Evolutionary conservation across 1,139 yeast species (phyloP), one percentile per base, ranked within the genome.

Genomic region (Geotrichum klebahnii): DNA sequence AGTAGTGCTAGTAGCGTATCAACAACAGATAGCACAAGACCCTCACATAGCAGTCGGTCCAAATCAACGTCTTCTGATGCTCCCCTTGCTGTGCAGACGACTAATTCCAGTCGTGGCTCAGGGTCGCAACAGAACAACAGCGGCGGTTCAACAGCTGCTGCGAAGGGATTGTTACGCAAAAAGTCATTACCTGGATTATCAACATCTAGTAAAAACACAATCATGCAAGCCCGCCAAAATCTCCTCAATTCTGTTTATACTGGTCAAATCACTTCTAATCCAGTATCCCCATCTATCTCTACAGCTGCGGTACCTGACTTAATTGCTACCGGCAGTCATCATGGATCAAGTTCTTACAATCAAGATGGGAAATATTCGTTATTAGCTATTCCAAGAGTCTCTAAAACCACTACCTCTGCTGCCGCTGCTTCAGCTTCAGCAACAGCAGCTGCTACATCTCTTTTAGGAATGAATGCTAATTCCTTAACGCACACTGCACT

Each of bases 371-470:
- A 5, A 9, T 10, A 8, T 16, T 10, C 34, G 16, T 12, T 16
- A 12, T 16, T 10, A 16, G 16, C 14, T 6, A 5, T 31, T 10
- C 34, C 34, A 5, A 31, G 16, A 10, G n/a, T 31, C n/a, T 8
- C 34, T 8, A 26, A 14, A 12, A 17, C 12, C 3, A 42, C 14
- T 12, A 29, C 48, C 8, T 40, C 52, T 12, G 44, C 52, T 2
- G 19, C 40, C 8, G 39, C 31, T 6, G 47, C 47, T 14, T 44
- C 48, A 0, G 44, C 48, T 9, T 22, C 46, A 2, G 46, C 48
- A 2, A 49, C 52, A 12, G 45, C 48, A 4, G 48, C 46, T 3
- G 52, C 52, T 2, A 35, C 46, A 3, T 39, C 48, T 3, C 34
- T 39, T 2, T 33, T 37, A 9, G 44, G 42, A 5, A 32, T 48